Evolutionary conservation across 495 filamentous ascomycete genomes (phyloP).

Genomic region (Hypoxylon cercidicola): DNA sequence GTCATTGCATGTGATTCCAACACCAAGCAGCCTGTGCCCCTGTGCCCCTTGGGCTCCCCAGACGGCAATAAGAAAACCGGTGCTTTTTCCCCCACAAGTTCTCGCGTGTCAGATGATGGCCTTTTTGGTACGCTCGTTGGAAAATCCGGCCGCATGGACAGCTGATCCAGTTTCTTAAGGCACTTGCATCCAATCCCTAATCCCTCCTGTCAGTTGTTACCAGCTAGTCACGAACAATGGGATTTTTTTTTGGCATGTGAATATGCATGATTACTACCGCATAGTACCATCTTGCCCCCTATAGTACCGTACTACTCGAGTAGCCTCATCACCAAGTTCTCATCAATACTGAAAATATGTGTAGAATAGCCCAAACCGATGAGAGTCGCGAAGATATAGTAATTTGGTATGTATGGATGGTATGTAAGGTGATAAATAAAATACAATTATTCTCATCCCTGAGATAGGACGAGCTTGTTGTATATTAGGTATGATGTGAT

Average conservation of each 20-base stretch:
- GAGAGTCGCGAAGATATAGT: no score
- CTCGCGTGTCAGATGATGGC: conserved; percentile 42
- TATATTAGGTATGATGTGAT: no score
- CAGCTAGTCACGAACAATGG: neutral
- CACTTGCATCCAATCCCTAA: conserved; percentile 4
- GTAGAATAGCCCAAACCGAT: no score
- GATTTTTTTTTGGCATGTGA: conserved; percentile 23
- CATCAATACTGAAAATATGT: no score
- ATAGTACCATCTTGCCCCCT: neutral
- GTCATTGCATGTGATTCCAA: conserved; percentile 36
- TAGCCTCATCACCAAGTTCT: neutral
- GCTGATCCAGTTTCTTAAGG: conserved; percentile 28
- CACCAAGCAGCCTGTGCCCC: conserved; percentile 19
- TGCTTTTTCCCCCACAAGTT: conserved; percentile 33
- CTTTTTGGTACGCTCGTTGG: conserved; percentile 19
- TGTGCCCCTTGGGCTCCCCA: neutral
- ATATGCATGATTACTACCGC: conserved; percentile 1
- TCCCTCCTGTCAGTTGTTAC: conserved; percentile 2
- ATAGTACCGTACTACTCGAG: neutral
- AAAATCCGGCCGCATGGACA: conserved; percentile 13
- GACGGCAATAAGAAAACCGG: conserved; percentile 32
- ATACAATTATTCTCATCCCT: no score
- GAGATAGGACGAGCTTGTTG: no score
- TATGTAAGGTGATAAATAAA: no score
- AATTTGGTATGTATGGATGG: no score